Conservation (phyloP, 179 eudicot genomes). For the Corrigiola litoralis region DNA sequence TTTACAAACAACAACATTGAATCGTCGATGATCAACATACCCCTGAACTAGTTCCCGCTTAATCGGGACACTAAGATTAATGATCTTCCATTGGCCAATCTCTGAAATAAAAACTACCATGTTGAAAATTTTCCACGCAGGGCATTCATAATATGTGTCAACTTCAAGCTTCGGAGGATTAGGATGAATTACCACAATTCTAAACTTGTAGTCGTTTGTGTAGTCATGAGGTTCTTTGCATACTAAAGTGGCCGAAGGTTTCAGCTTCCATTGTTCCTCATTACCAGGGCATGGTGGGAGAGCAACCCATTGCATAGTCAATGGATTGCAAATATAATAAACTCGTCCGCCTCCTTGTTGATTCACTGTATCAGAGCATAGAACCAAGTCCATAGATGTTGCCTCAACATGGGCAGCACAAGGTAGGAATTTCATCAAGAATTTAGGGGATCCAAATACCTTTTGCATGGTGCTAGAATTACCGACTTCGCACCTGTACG, state of each 20-base stretch:
- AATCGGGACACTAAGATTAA: background rate
- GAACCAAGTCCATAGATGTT: background rate
- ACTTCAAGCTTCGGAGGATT: background rate
- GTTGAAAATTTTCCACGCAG: background rate
- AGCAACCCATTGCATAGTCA: constrained; percentile 4
- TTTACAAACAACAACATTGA: background rate
- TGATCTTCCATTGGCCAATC: background rate
- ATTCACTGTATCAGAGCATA: background rate
- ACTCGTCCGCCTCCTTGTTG: background rate
- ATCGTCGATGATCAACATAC: background rate
- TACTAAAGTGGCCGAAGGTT: background rate
- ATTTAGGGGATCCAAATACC: background rate
- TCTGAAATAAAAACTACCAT: background rate
- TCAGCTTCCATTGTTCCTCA: background rate
- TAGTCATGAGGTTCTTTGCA: background rate
- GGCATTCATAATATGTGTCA: background rate
- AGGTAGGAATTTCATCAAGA: background rate
- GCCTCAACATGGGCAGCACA: background rate
- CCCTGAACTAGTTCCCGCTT: background rate
- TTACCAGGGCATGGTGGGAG: background rate
- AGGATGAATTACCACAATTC: background rate
- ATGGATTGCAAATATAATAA: background rate
- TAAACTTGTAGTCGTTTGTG: background rate
- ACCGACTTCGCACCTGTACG: background rate
- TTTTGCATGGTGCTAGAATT: background rate